Percentiles rank a stretch among this genome's conserved stretches.
These are phyloP conservation scores for Cucurbita maxima DNA, from an alignment of 306 rosid species.

Conservation along the genomic window DNA sequence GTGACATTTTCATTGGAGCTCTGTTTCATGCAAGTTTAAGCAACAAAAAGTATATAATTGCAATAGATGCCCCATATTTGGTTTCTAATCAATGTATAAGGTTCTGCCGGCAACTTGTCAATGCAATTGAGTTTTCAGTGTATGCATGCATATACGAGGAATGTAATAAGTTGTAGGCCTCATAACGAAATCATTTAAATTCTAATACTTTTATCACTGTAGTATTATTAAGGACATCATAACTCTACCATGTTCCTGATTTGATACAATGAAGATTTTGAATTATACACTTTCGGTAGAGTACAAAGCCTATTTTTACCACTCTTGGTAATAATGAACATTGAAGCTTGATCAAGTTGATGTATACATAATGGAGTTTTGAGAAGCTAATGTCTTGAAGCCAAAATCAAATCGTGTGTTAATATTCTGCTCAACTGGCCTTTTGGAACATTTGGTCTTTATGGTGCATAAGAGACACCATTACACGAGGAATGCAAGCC, in stretches of 20 bases:
- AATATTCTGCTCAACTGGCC: background rate
- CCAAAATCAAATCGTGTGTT: background rate
- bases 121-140: background rate
- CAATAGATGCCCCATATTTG: background rate
- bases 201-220: background rate
- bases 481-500: background rate
- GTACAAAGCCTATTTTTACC: background rate
- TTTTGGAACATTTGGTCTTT: background rate
- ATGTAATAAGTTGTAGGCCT: background rate
- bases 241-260: background rate
- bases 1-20: background rate
- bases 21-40: background rate
- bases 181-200: background rate
- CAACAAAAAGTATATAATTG: background rate
- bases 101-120: background rate
- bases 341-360: background rate
- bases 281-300: background rate
- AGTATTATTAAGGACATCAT: background rate
- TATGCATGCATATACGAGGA: background rate
- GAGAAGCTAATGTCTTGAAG: background rate
- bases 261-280: background rate
- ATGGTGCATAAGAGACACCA: background rate
- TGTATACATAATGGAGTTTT: background rate
- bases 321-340: background rate
- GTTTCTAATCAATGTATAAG: background rate